Percentiles rank a stretch among this genome's conserved stretches.
Evolutionary conservation across 129 eudicot species (phyloP).

Genomic region (Lactuca sativa): DNA sequence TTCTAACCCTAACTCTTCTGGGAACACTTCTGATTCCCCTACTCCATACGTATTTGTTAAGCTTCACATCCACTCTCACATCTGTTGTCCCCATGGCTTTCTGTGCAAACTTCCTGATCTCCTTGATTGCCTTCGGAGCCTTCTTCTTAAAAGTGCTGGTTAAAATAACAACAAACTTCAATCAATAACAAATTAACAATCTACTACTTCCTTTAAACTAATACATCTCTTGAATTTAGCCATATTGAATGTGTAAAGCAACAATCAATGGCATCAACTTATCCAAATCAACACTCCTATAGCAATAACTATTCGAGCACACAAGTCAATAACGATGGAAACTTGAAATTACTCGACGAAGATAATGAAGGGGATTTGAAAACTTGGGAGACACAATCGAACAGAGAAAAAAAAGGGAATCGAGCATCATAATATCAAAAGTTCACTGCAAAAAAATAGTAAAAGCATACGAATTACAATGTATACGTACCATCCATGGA

Average conservation of each 20-base stretch:
- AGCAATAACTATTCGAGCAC: no score
- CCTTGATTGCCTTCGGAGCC: constrained; percentile 81
- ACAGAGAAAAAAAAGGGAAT: not conserved
- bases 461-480: not conserved
- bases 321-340: not conserved
- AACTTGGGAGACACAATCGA: not conserved
- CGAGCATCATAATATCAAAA: not conserved
- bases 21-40: constrained; percentile 77
- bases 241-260: no score
- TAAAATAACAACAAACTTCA: not conserved
- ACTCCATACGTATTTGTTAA: constrained; percentile 72
- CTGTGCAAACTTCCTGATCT: constrained; percentile 62
- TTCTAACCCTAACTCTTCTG: constrained; percentile 67
- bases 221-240: no score
- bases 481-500: constrained; percentile 52
- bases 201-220: no score
- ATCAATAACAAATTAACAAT: not conserved
- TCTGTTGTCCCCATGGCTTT: constrained; percentile 74
- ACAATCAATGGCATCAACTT: no score
- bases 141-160: constrained; percentile 63
- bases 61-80: constrained; percentile 75
- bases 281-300: no score
- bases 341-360: not conserved
- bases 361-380: not conserved
- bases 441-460: not conserved